These are phyloP conservation scores for Manihot esculenta DNA, from an alignment of 441 rosid genomes.

Conservation along the genomic window DNA sequence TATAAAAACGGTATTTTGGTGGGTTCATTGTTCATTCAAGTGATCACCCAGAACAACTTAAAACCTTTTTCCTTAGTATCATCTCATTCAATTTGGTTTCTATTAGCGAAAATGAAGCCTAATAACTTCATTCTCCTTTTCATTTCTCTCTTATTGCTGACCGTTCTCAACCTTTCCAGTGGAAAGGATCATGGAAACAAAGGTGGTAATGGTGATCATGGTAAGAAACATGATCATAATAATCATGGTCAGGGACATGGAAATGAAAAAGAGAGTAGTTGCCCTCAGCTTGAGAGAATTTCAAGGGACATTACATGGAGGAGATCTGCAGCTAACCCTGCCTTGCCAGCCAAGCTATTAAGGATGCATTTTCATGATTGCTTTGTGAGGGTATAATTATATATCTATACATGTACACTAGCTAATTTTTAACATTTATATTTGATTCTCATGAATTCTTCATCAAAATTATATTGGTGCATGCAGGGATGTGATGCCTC, in stretches of 20 bases:
- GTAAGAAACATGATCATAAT: neutral
- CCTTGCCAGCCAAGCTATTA: conserved; percentile 26
- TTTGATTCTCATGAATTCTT: neutral
- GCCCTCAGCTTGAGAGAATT: conserved; percentile 21
- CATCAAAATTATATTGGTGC: neutral
- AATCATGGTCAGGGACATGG: neutral
- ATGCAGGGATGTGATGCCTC: conserved; percentile 46
- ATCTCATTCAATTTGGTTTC: neutral
- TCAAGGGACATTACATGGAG: conserved; percentile 21
- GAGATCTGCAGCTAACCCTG: conserved; percentile 18
- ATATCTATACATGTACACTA: too few relatives aligned
- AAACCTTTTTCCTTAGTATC: neutral
- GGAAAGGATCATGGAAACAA: neutral
- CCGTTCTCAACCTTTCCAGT: neutral
- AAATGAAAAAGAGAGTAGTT: neutral
- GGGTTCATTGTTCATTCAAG: neutral
- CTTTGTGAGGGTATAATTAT: conserved; percentile 20
- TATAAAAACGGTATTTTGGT: neutral
- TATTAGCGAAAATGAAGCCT: neutral
- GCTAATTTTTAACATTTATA: too few relatives aligned
- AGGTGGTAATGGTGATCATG: neutral
- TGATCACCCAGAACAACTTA: neutral
- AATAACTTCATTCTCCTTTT: neutral
- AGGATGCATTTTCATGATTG: conserved; percentile 32
- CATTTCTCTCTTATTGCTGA: neutral